Conservation (phyloP, 2,329 filamentous ascomycete species). For the Lasiodiplodia gonubiensis region DNA sequence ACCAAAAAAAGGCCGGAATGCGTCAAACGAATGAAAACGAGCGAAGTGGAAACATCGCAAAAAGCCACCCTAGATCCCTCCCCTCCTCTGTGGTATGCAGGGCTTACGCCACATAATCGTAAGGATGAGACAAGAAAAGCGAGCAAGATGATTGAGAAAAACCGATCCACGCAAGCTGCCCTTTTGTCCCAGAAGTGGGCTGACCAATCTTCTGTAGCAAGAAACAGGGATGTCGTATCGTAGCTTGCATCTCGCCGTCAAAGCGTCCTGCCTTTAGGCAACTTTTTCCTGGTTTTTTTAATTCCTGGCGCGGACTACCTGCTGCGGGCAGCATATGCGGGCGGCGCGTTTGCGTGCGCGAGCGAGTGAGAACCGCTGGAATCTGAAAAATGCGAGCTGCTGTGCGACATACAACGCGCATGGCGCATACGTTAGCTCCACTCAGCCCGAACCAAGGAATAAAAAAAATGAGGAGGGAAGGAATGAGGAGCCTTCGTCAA, state of each 20-base stretch:
- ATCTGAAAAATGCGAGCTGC: not conserved
- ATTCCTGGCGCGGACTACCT: not conserved
- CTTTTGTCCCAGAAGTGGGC: not conserved
- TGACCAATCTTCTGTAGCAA: not conserved
- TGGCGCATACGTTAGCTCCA: not conserved
- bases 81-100: not conserved
- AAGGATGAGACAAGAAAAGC: not conserved
- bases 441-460: not conserved
- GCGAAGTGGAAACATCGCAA: not conserved
- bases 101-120: slow-evolving; percentile 18
- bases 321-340: not conserved
- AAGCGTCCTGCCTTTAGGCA: not conserved
- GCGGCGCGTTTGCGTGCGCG: no score
- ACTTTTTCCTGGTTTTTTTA: slow-evolving; percentile 4
- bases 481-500: not conserved
- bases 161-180: not conserved
- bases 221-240: slow-evolving; percentile 5
- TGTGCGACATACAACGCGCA: not conserved
- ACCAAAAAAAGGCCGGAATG: no score
- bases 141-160: not conserved
- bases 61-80: not conserved
- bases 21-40: no score
- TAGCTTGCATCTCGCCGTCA: not conserved
- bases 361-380: not conserved
- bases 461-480: not conserved